Percentiles rank a stretch among this genome's conserved stretches.
These are phyloP conservation scores for Vitis rupestris DNA, from an alignment of 164 flowering plant species.

Conservation along the genomic window DNA sequence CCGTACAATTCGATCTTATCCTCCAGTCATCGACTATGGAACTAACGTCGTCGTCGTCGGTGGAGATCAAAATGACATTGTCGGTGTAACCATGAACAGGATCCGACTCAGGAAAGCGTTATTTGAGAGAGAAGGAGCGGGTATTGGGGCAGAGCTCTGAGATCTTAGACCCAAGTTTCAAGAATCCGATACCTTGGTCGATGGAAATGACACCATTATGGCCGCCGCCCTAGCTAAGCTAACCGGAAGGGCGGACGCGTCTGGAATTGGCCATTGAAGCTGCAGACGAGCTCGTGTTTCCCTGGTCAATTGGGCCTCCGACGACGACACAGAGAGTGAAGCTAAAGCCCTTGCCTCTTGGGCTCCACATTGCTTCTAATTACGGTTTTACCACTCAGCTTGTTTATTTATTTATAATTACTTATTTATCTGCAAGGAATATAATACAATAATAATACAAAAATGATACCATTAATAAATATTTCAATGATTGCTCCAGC, in stretches of 20 bases:
- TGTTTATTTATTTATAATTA: too few relatives aligned
- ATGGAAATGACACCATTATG: slow-evolving; percentile 33
- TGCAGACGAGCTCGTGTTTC: slow-evolving; percentile 34
- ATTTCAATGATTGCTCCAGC: too few relatives aligned
- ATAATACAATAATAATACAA: too few relatives aligned
- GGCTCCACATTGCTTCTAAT: too few relatives aligned
- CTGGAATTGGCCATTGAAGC: slow-evolving; percentile 24
- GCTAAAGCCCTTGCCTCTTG: too few relatives aligned
- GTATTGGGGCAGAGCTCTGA: slow-evolving; percentile 18
- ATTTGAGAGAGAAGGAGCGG: slow-evolving; percentile 20
- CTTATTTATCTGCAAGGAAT: too few relatives aligned
- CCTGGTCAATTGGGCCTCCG: background rate
- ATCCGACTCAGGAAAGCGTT: slow-evolving; percentile 17
- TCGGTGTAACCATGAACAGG: background rate
- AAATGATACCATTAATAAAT: too few relatives aligned
- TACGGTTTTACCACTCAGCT: too few relatives aligned
- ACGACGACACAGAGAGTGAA: slow-evolving; percentile 14
- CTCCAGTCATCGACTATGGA: slow-evolving; percentile 24
- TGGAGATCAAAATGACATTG: slow-evolving; percentile 15
- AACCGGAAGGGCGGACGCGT: slow-evolving; percentile 17
- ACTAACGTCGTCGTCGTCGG: slow-evolving; percentile 29
- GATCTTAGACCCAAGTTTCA: slow-evolving; percentile 17
- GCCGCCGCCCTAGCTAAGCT: slow-evolving; percentile 39
- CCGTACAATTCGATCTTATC: slow-evolving; percentile 20
- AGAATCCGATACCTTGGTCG: slow-evolving; percentile 19